Evolutionary conservation across 495 filamentous ascomycete species (phyloP).

Genomic region (Cryomyces antarcticus): DNA sequence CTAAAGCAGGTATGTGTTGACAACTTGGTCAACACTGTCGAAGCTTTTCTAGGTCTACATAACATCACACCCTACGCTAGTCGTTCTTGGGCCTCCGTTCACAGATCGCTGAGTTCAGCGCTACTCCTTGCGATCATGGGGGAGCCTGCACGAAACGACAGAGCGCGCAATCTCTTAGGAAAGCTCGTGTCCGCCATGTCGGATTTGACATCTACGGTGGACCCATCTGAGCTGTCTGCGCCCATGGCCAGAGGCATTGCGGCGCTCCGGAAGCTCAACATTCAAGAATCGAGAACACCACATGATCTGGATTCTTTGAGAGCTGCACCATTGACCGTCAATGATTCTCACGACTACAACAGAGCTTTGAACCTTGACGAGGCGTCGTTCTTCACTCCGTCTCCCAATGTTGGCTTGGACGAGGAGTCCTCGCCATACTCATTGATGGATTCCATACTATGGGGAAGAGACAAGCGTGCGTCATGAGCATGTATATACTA

Average conservation of each 20-base stretch:
- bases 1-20: constrained; percentile 35
- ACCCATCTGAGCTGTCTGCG: constrained; percentile 17
- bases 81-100: constrained; percentile 45
- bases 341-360: neutral
- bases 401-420: neutral
- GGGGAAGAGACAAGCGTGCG: constrained; percentile 1
- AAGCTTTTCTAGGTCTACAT: constrained; percentile 48
- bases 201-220: constrained; percentile 15
- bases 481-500: no score
- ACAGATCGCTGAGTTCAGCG: constrained; percentile 42
- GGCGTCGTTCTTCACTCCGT: constrained; percentile 3
- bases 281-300: constrained; percentile 1
- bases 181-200: constrained; percentile 15
- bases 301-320: neutral
- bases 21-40: constrained; percentile 42
- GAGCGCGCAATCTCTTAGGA: constrained; percentile 13
- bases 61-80: constrained; percentile 43
- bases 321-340: neutral
- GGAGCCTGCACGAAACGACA: constrained; percentile 23
- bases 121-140: constrained; percentile 43
- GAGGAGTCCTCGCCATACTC: constrained; percentile 12
- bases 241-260: constrained; percentile 16
- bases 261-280: constrained; percentile 11
- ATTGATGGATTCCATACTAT: constrained; percentile 11
- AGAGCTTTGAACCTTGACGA: constrained; percentile 2